These are phyloP conservation scores for Singerocomus inundabilis DNA, from an alignment of 1,284 basidiomycete genomes.

Conservation along the genomic window DNA sequence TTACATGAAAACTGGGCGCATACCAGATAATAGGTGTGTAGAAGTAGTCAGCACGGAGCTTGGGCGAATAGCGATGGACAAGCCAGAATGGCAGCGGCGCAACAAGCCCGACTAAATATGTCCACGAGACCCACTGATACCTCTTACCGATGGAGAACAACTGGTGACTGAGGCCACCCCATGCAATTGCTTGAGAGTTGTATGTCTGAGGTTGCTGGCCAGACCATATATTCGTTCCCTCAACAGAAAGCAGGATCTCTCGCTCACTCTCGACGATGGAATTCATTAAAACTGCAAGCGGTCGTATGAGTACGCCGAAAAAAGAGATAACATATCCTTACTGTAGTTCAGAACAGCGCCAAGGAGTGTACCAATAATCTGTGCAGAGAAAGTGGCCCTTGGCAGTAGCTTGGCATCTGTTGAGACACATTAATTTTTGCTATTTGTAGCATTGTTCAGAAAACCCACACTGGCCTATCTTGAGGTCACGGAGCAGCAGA, in stretches of 20 bases:
- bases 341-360: conserved; percentile 53
- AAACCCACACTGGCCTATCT: conserved; percentile 54
- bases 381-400: conserved; percentile 60
- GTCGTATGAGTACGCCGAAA: not conserved
- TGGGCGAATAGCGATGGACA: conserved; percentile 42
- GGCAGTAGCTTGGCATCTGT: conserved; percentile 67
- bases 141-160: conserved; percentile 54
- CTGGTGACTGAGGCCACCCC: conserved; percentile 60
- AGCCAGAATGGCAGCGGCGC: conserved; percentile 59
- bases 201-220: conserved; percentile 55
- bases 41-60: conserved; percentile 41
- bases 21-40: conserved; percentile 47
- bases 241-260: conserved; percentile 43
- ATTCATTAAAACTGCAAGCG: conserved; percentile 47
- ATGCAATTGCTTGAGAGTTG: conserved; percentile 65
- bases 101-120: conserved; percentile 53
- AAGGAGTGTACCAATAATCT: conserved; percentile 50
- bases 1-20: not conserved
- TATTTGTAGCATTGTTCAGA: conserved; percentile 1
- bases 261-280: conserved; percentile 55
- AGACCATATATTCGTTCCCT: conserved; percentile 63
- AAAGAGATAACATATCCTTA: conserved; percentile 25
- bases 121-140: conserved; percentile 58
- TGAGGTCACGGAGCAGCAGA: conserved; percentile 51
- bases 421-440: not conserved